Percentiles rank a stretch among this genome's conserved stretches.
These are phyloP conservation scores for Nakazawaea pomicola DNA, from an alignment of 805 yeast genomes.

Conservation along the genomic window DNA sequence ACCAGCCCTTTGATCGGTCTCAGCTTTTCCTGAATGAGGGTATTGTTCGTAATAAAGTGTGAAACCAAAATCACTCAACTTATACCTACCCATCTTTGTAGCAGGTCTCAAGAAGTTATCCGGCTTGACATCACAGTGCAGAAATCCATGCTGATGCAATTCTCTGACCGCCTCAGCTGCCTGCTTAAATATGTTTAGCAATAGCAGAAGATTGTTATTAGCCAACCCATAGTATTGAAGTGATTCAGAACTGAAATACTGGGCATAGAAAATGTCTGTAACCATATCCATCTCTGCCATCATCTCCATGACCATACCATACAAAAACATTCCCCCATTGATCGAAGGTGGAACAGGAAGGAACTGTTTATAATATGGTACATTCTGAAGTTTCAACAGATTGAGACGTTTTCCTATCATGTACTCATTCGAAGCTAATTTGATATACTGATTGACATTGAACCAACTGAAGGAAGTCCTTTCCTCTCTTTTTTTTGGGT, in stretches of 20 bases:
- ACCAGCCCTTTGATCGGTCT: not conserved
- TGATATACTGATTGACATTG: not conserved
- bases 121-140: not conserved
- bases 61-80: not conserved
- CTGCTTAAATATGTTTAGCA: not conserved
- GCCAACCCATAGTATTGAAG: not conserved
- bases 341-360: not conserved
- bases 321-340: not conserved
- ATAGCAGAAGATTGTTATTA: not conserved
- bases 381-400: not conserved
- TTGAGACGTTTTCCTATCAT: not conserved
- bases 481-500: not conserved
- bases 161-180: not conserved
- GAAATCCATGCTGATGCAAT: not conserved
- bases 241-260: not conserved
- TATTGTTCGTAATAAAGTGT: not conserved
- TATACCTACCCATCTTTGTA: not conserved
- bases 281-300: not conserved
- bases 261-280: not conserved
- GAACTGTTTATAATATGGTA: not conserved
- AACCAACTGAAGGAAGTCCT: not conserved
- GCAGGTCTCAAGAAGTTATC: not conserved
- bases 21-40: not conserved
- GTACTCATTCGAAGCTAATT: not conserved
- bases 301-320: not conserved